These are phyloP conservation scores for Colletotrichum endophyticum DNA, from an alignment of 2,329 filamentous ascomycete genomes.

Conservation along the genomic window DNA sequence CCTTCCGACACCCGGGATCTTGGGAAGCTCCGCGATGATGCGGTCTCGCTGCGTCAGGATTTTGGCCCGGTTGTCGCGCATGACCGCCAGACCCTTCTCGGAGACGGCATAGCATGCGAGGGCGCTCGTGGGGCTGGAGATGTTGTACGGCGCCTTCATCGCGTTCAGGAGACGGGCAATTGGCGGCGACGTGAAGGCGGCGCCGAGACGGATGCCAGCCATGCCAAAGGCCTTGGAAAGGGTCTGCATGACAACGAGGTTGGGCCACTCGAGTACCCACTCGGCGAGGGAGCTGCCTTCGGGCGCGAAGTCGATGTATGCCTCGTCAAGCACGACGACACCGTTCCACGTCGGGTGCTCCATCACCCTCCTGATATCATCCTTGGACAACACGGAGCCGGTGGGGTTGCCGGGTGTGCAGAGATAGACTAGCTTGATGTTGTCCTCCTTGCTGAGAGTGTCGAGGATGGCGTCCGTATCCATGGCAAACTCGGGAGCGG, in stretches of 20 bases:
- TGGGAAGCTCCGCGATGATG: conserved; percentile 74
- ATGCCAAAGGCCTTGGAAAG: conserved; percentile 97
- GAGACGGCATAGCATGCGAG: conserved; percentile 78
- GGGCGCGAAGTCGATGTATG: conserved; percentile 91
- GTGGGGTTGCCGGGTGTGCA: conserved; percentile 97
- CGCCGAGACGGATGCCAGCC: conserved; percentile 89
- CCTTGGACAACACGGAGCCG: conserved; percentile 76
- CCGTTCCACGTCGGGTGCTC: conserved; percentile 95
- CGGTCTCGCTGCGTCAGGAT: conserved; percentile 81
- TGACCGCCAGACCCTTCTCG: conserved; percentile 70
- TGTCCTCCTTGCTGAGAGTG: conserved; percentile 60
- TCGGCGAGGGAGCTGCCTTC: conserved; percentile 81
- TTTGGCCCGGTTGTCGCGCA: conserved; percentile 72
- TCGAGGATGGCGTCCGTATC: conserved; percentile 72
- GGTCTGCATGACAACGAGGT: conserved; percentile 97
- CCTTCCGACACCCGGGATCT: conserved; percentile 77
- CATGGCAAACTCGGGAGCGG: conserved; percentile 74
- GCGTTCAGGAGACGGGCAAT: conserved; percentile 86
- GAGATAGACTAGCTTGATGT: conserved; percentile 88
- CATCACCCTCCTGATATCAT: conserved; percentile 75
- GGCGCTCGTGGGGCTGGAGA: conserved; percentile 84
- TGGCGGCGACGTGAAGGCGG: conserved; percentile 76
- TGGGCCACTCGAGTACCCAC: conserved; percentile 91
- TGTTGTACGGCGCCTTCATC: conserved; percentile 96
- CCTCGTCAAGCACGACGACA: conserved; percentile 90